Evolutionary conservation across 2,329 filamentous ascomycete species (phyloP), one percentile per base, ranked within the genome.

Genomic region (Pseudogymnoascus sp.): DNA sequence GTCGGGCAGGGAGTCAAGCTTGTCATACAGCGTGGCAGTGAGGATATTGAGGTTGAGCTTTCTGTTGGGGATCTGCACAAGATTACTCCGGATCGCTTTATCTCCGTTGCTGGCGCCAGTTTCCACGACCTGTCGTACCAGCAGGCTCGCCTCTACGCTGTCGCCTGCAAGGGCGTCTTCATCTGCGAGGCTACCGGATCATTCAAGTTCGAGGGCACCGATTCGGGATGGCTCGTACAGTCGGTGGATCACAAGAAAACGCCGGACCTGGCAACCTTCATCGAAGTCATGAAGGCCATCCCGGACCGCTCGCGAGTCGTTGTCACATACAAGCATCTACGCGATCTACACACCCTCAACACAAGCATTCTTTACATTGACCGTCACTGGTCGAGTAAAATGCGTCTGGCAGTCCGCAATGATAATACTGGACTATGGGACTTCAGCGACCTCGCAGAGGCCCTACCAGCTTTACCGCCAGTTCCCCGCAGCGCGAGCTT

Each of bases 121-220:
- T 97, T 99, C 80, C 96, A 99, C 77, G 86, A 96, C 73, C 80
- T 99, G 16, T 99, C 96, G 0, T 99, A 99, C 75, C 95, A 99
- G 73, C 93, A 97, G 76, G 92, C 95, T n/a, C 87, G 95, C 8
- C 83, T 97, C 4, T 97, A 97, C 74, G 93, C 93, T 36, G 93
- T 99, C 64, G 87, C 93, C 8, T 89, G 92, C 70, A 88, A 92
- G 74, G 95, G 95, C 36, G 92, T 99, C 16, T 99, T 91, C 73
- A 89, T 97, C 65, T 97, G 93, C 72, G 95, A 99, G 76, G 91
- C 93, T 4, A 89, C 91, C 1, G 95, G 95, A 2, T 96, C 95
- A 0, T 99, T 97, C 81, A 88, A 93, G 61, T 91, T 99, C 67
- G 95, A 97, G 67, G 93, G 87, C 69, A 89, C 89, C 11, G 88